Evolutionary conservation across 495 filamentous ascomycete species (phyloP).

Genomic region (Tuber calosporum): DNA sequence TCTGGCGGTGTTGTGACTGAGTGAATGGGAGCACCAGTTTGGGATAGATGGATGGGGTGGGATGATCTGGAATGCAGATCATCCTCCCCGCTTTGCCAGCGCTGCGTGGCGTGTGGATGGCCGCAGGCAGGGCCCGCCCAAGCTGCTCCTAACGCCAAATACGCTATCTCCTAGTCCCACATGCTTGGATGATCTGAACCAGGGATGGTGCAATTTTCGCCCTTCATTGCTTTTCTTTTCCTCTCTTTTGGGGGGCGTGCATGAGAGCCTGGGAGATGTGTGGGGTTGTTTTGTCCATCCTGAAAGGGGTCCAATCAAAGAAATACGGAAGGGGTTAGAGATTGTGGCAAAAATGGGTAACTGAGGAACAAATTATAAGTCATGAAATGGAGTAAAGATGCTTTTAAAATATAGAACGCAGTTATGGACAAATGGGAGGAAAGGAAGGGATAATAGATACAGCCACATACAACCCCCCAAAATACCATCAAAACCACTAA

Average conservation of each 20-base stretch:
- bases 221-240: not conserved
- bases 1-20: conserved; percentile 1
- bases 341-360: not conserved
- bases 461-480: not conserved
- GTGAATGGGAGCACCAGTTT: not conserved
- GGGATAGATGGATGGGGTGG: not conserved
- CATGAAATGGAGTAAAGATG: conserved; percentile 2
- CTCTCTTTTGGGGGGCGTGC: not conserved
- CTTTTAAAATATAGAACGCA: not conserved
- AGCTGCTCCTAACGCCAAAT: not conserved
- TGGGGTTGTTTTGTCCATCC: not conserved
- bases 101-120: not conserved
- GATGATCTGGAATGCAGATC: not conserved
- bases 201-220: not conserved
- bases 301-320: not conserved
- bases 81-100: not conserved
- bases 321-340: not conserved
- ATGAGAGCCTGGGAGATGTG: not conserved
- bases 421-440: not conserved
- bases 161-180: not conserved
- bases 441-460: not conserved
- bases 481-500: not conserved
- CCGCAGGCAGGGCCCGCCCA: not conserved
- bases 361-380: not conserved
- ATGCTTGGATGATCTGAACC: not conserved